These are phyloP conservation scores for Kurtzmaniella natalensis DNA, from an alignment of 1,139 yeast genomes.

Conservation along the genomic window DNA sequence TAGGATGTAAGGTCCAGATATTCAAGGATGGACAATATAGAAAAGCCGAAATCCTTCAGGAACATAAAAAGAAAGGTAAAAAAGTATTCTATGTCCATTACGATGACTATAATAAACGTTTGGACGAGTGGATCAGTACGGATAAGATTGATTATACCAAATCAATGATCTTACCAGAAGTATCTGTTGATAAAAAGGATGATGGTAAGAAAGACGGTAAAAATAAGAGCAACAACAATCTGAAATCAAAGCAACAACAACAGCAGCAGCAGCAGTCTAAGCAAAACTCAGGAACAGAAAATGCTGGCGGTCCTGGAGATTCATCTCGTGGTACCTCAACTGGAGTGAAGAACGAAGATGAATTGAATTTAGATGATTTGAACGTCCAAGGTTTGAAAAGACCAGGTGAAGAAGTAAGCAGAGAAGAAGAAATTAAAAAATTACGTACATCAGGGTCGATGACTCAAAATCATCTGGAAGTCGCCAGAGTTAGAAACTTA, in stretches of 20 bases:
- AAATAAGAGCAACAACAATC: slow-evolving; percentile 18
- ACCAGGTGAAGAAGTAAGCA: slow-evolving; percentile 65
- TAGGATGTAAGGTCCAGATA: slow-evolving; percentile 80
- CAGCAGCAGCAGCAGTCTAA: slow-evolving; percentile 9
- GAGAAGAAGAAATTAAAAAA: slow-evolving; percentile 91
- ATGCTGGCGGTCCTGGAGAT: slow-evolving; percentile 12
- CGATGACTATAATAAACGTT: slow-evolving; percentile 80
- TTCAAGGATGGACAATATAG: slow-evolving; percentile 76
- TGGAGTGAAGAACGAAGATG: slow-evolving; percentile 45
- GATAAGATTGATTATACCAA: slow-evolving; percentile 66
- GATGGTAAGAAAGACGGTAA: slow-evolving; percentile 21
- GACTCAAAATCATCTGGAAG: slow-evolving; percentile 88
- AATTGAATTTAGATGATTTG: slow-evolving; percentile 81
- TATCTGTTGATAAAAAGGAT: slow-evolving; percentile 47
- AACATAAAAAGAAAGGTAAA: slow-evolving; percentile 70
- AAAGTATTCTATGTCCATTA: slow-evolving; percentile 89
- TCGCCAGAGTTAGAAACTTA: slow-evolving; percentile 85
- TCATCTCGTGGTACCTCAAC: slow-evolving; percentile 9
- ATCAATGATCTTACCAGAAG: slow-evolving; percentile 70
- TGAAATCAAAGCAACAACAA: slow-evolving; percentile 11
- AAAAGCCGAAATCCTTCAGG: slow-evolving; percentile 80
- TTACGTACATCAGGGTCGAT: slow-evolving; percentile 92
- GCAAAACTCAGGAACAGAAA: slow-evolving; percentile 12
- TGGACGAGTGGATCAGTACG: slow-evolving; percentile 88
- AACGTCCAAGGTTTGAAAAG: slow-evolving; percentile 75